These are phyloP conservation scores for Mycena albidolilacea DNA, from an alignment of 768 basidiomycete species.

Conservation along the genomic window DNA sequence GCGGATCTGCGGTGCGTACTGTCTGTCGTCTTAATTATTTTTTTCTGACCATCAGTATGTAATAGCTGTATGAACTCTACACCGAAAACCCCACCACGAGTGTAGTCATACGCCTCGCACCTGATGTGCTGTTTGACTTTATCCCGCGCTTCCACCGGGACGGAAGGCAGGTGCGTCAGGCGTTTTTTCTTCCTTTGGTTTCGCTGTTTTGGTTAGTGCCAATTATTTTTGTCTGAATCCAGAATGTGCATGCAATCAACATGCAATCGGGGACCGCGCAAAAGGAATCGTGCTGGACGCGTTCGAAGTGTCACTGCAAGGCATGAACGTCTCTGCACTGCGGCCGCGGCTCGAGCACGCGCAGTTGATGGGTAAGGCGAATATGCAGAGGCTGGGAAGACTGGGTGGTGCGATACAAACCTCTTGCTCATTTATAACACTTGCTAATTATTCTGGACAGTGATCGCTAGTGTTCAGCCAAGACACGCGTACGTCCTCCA, in stretches of 20 bases:
- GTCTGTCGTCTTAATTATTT: too few relatives aligned
- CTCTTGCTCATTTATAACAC: neutral
- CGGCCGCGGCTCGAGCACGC: slow-evolving; percentile 94
- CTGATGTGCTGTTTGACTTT: slow-evolving; percentile 60
- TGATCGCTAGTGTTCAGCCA: slow-evolving; percentile 93
- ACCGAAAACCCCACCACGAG: slow-evolving; percentile 67
- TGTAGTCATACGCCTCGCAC: slow-evolving; percentile 69
- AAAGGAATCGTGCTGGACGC: slow-evolving; percentile 89
- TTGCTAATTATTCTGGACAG: slow-evolving; percentile 51
- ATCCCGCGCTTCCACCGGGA: slow-evolving; percentile 67
- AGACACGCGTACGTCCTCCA: slow-evolving; percentile 82
- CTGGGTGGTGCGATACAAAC: slow-evolving; percentile 74
- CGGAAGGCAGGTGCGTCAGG: slow-evolving; percentile 65
- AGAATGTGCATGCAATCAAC: slow-evolving; percentile 93
- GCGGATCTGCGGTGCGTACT: slow-evolving; percentile 21
- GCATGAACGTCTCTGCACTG: slow-evolving; percentile 60
- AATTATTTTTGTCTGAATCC: neutral
- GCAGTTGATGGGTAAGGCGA: slow-evolving; percentile 83
- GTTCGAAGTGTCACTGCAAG: slow-evolving; percentile 75
- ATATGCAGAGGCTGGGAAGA: slow-evolving; percentile 76
- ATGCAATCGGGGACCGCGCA: slow-evolving; percentile 92
- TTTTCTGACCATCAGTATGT: neutral
- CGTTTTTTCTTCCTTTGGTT: neutral
- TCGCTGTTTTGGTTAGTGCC: neutral
- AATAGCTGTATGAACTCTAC: slow-evolving; percentile 71